Base-by-base conservation (phyloP, 257 asterid species). In the Forsythia viridissima region DNA sequence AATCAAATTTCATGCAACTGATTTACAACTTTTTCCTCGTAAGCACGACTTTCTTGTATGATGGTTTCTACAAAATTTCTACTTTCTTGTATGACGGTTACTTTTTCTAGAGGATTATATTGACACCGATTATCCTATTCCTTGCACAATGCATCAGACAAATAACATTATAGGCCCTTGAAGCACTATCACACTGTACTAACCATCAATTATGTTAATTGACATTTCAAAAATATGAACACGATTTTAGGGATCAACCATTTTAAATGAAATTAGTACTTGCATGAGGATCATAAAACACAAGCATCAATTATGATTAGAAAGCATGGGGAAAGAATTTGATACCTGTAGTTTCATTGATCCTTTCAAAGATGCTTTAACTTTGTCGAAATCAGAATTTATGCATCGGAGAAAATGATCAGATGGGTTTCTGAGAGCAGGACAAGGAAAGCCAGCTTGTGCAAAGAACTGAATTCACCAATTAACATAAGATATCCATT, bases 371-470 rank as follows among this genome's bases (percentile, higher is more conserved):
- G 99, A 92, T 37, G 99, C 98, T 86, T 93, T 95, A 59, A 93
- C 99, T 82, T 93, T 93, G 89, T 95, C 99, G 15, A 95, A 95
- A 83, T 95, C 99, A 41, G 97, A 87, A 77, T 95, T 95, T 81
- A 95, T 89, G 84, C 97, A 93, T 3, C 97, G 88, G 63, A 95
- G 92, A 74, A 95, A 95, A 85, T 95, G 99, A 84, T 95, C 99
- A 0, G 98, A 95, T 3, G 99, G 99, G 79, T 93, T 95, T 51
- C 98, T 86, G 43, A 95, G 85, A 59, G 98, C 86, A 61, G 99
- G 99, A 63, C 99, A 95, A n/a, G 99, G 99, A 76, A 95, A 95
- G 2, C 99, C 99, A 63, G 98, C 96, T 82, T 92, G 97, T 20
- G 97, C 93, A 69, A 95, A 95, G 55, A 93, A 95, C 99, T 95